Evolutionary conservation across 2,329 filamentous ascomycete genomes (phyloP).

Genomic region (Leptodontidium sp.): DNA sequence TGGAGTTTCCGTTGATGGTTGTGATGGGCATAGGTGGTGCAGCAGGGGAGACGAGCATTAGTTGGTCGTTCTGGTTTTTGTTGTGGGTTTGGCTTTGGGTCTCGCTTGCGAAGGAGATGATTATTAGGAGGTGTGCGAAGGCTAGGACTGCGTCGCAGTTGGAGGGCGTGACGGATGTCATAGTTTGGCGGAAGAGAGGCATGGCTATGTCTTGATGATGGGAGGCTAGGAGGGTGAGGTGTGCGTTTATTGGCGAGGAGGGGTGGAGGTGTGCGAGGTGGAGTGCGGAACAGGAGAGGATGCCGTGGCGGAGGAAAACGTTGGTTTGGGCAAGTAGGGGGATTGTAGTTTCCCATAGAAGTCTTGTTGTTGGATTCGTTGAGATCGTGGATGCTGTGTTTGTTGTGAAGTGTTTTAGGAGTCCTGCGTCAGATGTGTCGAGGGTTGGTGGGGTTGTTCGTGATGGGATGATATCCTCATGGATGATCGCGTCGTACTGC

Average conservation of each 20-base stretch:
- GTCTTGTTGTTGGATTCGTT: not conserved
- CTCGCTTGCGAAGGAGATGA: constrained; percentile 28
- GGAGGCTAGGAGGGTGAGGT: constrained; percentile 20
- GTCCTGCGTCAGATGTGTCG: constrained; percentile 36
- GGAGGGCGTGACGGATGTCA: constrained; percentile 21
- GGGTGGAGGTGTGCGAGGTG: constrained; percentile 28
- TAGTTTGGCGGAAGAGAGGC: constrained; percentile 29
- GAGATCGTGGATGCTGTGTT: constrained; percentile 49
- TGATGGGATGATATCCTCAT: not conserved
- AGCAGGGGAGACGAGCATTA: constrained; percentile 34
- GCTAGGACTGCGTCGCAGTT: constrained; percentile 34
- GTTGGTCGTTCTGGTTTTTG: not conserved
- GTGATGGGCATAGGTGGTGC: constrained; percentile 21
- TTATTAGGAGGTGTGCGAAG: constrained; percentile 35
- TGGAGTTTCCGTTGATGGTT: constrained; percentile 20
- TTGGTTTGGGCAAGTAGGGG: constrained; percentile 44
- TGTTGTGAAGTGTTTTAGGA: constrained; percentile 26
- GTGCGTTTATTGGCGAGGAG: not conserved
- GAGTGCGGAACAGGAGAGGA: constrained; percentile 46
- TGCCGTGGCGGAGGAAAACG: constrained; percentile 30
- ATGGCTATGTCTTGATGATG: constrained; percentile 31
- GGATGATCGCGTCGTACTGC: not conserved
- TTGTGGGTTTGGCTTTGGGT: constrained; percentile 8
- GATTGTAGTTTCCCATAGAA: constrained; percentile 26
- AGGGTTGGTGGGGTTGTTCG: not conserved